phyloP scores from a whole-genome alignment of 805 yeast species.

The Cyberlindnera mississippiensis region DNA sequence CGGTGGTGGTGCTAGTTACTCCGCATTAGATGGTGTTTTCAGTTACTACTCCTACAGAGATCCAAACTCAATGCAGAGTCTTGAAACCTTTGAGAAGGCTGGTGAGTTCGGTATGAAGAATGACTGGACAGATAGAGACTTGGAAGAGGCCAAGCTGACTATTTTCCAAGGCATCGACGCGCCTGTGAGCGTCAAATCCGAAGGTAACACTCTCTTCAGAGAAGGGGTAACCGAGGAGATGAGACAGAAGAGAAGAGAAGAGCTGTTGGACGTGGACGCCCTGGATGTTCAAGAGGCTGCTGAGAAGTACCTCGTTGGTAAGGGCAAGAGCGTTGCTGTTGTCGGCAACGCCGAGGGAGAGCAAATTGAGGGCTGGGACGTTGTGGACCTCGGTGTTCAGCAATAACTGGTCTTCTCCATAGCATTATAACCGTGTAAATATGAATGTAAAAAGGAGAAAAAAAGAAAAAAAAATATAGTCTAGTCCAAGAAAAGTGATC shows the following conservation, averaged over 20 bases:
- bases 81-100: slow-evolving; percentile 51
- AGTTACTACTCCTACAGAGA: slow-evolving; percentile 90
- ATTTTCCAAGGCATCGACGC: slow-evolving; percentile 91
- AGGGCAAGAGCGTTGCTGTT: slow-evolving; percentile 35
- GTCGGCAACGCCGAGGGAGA: slow-evolving; percentile 34
- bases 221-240: slow-evolving; percentile 72
- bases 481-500: neutral
- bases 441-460: neutral
- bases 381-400: slow-evolving; percentile 19
- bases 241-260: slow-evolving; percentile 76
- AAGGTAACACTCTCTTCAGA: slow-evolving; percentile 64
- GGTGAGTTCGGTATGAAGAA: slow-evolving; percentile 45
- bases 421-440: slow-evolving; percentile 1
- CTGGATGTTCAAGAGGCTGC: slow-evolving; percentile 61
- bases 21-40: slow-evolving; percentile 75
- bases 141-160: slow-evolving; percentile 86
- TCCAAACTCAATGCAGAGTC: slow-evolving; percentile 76
- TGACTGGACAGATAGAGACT: slow-evolving; percentile 57
- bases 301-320: slow-evolving; percentile 53
- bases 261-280: slow-evolving; percentile 60
- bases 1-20: slow-evolving; percentile 90
- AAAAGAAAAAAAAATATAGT: no score
- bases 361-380: slow-evolving; percentile 18
- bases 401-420: no score
- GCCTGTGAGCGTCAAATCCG: slow-evolving; percentile 75